phyloP scores from a whole-genome alignment of 179 eudicot species.

The Amaranthus tricolor region DNA sequence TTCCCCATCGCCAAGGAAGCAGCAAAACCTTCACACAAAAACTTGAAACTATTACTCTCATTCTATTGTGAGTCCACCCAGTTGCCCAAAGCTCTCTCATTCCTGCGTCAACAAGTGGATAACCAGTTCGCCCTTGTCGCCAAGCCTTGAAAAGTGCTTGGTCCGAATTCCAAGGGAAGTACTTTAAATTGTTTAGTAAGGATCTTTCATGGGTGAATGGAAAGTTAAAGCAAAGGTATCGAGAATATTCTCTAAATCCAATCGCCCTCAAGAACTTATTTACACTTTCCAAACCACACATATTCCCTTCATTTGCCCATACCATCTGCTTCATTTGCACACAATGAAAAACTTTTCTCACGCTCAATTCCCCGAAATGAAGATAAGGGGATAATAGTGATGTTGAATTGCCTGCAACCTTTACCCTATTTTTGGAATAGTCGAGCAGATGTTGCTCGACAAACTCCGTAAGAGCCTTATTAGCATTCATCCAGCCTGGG shows the following conservation, averaged over 20 bases:
- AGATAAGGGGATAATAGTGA: conserved; percentile 88
- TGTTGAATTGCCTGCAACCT: conserved; percentile 65
- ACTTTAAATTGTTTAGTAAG: conserved; percentile 58
- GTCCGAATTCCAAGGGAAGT: conserved; percentile 81
- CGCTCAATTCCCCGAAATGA: conserved; percentile 89
- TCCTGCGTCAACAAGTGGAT: conserved; percentile 95
- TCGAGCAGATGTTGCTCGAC: conserved; percentile 57
- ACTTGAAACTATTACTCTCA: conserved; percentile 85
- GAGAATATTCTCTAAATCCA: conserved; percentile 94
- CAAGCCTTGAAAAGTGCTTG: conserved; percentile 73
- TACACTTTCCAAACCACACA: conserved; percentile 57
- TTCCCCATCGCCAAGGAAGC: conserved; percentile 99
- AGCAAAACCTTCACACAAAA: conserved; percentile 81
- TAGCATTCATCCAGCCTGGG: conserved; percentile 90
- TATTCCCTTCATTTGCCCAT: conserved; percentile 68
- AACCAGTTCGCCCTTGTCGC: conserved; percentile 97
- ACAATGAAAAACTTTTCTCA: conserved; percentile 67
- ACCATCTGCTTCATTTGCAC: conserved; percentile 70
- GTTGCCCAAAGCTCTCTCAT: conserved; percentile 99
- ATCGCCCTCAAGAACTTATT: conserved; percentile 63
- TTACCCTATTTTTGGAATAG: conserved; percentile 58
- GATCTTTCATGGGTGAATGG: conserved; percentile 93
- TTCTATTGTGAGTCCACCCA: conserved; percentile 90
- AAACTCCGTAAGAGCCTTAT: conserved; percentile 69
- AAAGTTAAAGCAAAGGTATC: conserved; percentile 90